These are phyloP conservation scores for Mucor velutinosus DNA, from an alignment of 371 early-diverging fungal genomes.

Conservation along the genomic window DNA sequence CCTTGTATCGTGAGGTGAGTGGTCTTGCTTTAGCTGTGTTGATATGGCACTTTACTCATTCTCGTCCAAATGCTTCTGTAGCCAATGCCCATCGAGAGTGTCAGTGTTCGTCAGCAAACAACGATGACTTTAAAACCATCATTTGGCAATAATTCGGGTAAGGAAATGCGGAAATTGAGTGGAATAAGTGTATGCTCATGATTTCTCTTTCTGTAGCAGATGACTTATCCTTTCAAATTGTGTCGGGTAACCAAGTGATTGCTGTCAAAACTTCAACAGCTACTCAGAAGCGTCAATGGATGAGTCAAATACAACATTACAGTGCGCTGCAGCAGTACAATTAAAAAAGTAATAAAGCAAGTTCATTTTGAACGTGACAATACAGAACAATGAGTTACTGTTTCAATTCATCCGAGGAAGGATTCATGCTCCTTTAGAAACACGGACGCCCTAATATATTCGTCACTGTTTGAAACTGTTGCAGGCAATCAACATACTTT, in stretches of 20 bases:
- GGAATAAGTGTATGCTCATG: background rate
- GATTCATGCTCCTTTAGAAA: background rate
- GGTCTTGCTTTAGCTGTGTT: background rate
- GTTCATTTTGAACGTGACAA: too few relatives aligned
- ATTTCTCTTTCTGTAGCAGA: conserved; percentile 26
- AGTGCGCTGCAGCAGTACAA: conserved; percentile 36
- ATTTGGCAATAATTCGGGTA: conserved; percentile 28
- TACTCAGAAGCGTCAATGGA: conserved; percentile 68
- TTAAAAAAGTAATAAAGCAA: background rate
- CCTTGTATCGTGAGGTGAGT: conserved; percentile 62
- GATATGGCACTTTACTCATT: background rate
- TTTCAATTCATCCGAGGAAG: background rate
- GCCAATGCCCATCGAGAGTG: conserved; percentile 35
- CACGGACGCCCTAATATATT: background rate
- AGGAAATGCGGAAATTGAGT: background rate
- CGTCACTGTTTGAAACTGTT: too few relatives aligned
- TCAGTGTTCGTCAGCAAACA: conserved; percentile 34
- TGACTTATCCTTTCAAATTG: conserved; percentile 65
- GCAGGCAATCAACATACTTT: too few relatives aligned
- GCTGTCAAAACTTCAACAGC: conserved; percentile 59
- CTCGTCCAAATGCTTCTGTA: background rate
- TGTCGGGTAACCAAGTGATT: conserved; percentile 54
- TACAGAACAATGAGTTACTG: background rate
- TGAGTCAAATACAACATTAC: conserved; percentile 55
- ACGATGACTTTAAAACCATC: conserved; percentile 35